Evolutionary conservation across 345 rosid genomes (phyloP), one percentile per base, ranked within the genome.

Genomic region (Eucalyptus decipiens): DNA sequence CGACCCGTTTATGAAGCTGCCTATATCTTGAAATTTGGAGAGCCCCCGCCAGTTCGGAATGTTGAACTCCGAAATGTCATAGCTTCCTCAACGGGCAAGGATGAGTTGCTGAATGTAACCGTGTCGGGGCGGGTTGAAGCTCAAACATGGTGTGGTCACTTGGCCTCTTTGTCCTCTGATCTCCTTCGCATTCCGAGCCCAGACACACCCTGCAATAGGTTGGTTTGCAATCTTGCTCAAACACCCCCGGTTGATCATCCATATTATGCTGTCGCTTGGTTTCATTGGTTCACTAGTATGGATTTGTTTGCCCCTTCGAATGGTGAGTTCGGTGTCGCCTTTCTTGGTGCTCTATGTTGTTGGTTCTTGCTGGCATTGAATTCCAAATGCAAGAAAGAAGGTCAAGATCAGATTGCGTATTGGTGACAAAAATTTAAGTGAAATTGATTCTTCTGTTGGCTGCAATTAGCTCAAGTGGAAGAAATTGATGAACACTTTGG

Each of bases 71-170:
- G 49, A 5, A 62, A 43, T 43, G 28, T 47, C 14, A 89, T 40
- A 17, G 43, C 80, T 69, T 69, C 80, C 80, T 69, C 80, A 9
- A 5, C 11, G 52, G 95, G 94, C 23, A 96, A 93, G 30, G 90
- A 87, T 9, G 94, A 93, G 69, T 92, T 91, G 88, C n/a, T 90
- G 21, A 58, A 89, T 88, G 99, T 97, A 60, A 94, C 95, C 26
- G 97, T 92, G 65, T 95, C 99, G 34, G 99, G 99, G 86, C 96
- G 97, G 99, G 98, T 97, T 5, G 99, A 97, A 90, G 97, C 99
- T 43, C 94, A 94, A 54, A 94, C 96, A 47, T 91, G 93, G 24
- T 97, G 98, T 89, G 97, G 93, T 90, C 99, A 97, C 93, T 91
- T 96, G 95, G 89, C 80, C 87, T 93, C 95, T 51, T 90, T 96